Evolutionary conservation across 2,329 filamentous ascomycete species (phyloP).

Genomic region (Pseudocercospora musae): DNA sequence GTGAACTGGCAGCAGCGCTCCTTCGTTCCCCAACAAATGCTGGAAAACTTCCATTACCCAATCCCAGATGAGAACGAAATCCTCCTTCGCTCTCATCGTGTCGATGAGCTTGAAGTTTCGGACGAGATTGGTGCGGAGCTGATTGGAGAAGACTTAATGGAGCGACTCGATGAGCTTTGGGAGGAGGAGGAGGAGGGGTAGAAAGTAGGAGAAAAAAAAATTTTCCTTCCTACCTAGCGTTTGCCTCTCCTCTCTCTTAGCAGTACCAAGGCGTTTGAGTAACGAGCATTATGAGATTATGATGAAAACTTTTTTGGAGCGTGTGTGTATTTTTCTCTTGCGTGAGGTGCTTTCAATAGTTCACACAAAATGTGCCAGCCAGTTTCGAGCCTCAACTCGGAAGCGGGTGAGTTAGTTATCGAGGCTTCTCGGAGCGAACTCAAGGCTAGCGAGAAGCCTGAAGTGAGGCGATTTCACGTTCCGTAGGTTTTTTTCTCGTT

Average conservation of each 20-base stretch:
- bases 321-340: background rate
- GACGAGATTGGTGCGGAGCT: constrained; percentile 22
- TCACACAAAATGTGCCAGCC: background rate
- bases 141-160: constrained; percentile 26
- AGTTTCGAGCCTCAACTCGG: background rate
- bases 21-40: constrained; percentile 36
- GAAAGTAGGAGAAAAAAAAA: too few relatives aligned
- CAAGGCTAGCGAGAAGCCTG: too few relatives aligned
- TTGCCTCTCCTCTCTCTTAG: too few relatives aligned
- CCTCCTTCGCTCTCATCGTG: constrained; percentile 14
- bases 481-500: too few relatives aligned
- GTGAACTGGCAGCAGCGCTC: constrained; percentile 43
- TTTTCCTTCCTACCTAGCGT: too few relatives aligned
- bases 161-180: constrained; percentile 14
- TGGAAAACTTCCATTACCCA: constrained; percentile 37
- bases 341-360: background rate
- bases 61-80: constrained; percentile 18
- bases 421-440: background rate
- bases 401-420: background rate
- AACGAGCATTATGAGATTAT: background rate
- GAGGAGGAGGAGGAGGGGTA: background rate
- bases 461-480: too few relatives aligned
- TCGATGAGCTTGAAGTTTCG: constrained; percentile 22
- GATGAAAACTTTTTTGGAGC: background rate
- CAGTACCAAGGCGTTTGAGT: background rate